Evolutionary conservation across 805 yeast genomes (phyloP), one percentile per base, ranked within the genome.

Genomic region (Wickerhamomyces alni): DNA sequence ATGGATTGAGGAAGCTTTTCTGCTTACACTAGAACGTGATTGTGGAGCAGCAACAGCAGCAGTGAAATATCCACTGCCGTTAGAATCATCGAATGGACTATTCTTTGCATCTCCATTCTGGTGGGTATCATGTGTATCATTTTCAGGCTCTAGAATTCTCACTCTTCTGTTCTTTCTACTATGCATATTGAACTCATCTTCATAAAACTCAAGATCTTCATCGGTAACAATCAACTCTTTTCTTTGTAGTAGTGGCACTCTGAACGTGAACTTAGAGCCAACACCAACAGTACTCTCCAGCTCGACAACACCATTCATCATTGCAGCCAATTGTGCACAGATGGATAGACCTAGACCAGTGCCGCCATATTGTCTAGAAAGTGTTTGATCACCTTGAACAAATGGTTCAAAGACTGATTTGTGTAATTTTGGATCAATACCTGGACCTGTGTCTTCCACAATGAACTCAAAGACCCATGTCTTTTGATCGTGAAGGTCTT

Each of bases 331-430:
- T 61, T 91, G 97, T 43, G 87, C 71, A 62, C 97, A 93, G 54
- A 91, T 91, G 1, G 82, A 74, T 33, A 91, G 71, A 1, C 99
- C 99, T 35, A 91, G 68, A 2, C 98, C 99, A 0, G 97, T 93
- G 49, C 99, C 99, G 42, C 98, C 97, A 55, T 84, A 82, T 41
- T 89, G 86, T 55, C 95, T 72, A 5, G 95, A 85, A 21, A 87
- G 68, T 0, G 96, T 87, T 59, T 88, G 96, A 55, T 91, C 98
- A 38, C 98, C 99, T 64, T 91, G 99, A 16, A 89, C 88, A 66
- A 91, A 91, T 1, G 98, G 97, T 54, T 93, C 97, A 60, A 91
- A 91, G 1, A 91, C 94, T 44, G 83, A 78, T 33, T 79, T 79
- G 54, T 86, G 96, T 39, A 88, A 61, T 1, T 81, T 77, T 12